Evolutionary conservation across 495 filamentous ascomycete genomes (phyloP).

Genomic region (Hypoxylon perforatum): DNA sequence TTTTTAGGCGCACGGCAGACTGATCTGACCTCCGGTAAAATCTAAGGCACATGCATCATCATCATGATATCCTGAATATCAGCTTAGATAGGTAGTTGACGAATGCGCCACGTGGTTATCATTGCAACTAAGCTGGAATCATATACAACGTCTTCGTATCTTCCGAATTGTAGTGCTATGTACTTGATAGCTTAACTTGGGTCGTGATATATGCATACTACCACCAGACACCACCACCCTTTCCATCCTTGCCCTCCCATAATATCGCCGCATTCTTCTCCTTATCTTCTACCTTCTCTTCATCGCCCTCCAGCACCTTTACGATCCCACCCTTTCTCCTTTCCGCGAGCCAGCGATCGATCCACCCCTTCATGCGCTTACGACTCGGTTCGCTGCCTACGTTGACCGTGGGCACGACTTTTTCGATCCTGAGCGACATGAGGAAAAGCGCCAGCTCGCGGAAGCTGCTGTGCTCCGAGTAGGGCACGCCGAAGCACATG

Average conservation of each 20-base stretch:
- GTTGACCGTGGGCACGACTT: constrained; percentile 94
- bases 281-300: constrained; percentile 39
- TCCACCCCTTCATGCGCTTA: constrained; percentile 90
- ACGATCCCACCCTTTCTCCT: constrained; percentile 83
- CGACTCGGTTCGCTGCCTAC: constrained; percentile 72
- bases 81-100: too few relatives aligned
- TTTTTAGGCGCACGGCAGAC: too few relatives aligned
- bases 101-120: too few relatives aligned
- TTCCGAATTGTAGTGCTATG: too few relatives aligned
- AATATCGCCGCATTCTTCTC: constrained; percentile 38
- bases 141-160: too few relatives aligned
- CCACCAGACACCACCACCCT: constrained; percentile 59
- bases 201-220: constrained; percentile 26
- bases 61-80: too few relatives aligned
- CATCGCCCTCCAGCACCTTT: constrained; percentile 54
- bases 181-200: too few relatives aligned
- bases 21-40: not conserved
- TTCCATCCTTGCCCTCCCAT: constrained; percentile 56
- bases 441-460: constrained; percentile 93
- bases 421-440: constrained; percentile 85
- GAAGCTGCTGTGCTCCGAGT: constrained; percentile 94
- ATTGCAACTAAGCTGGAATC: constrained; percentile 2
- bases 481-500: constrained; percentile 90
- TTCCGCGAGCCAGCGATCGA: constrained; percentile 87
- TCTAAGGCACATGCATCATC: not conserved